Evolutionary conservation across 1,284 basidiomycete genomes (phyloP).

Genomic region (Boletellus deceptivus): DNA sequence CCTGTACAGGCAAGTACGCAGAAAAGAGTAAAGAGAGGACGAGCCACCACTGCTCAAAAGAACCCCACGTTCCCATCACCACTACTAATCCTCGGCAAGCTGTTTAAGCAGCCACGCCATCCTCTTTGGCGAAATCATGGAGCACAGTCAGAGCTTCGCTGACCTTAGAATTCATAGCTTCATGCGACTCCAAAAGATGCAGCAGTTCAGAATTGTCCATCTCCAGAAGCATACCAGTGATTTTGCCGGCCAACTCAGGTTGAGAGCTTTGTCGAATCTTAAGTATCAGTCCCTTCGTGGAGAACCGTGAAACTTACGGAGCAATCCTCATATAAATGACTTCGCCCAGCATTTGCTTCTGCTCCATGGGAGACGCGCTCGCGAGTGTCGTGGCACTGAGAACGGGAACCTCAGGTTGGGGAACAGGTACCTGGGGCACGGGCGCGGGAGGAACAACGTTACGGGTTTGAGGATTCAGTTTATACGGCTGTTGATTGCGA

Average conservation of each 20-base stretch:
- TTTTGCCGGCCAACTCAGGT: slow-evolving; percentile 93
- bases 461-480: slow-evolving; percentile 41
- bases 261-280: slow-evolving; percentile 47
- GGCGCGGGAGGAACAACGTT: slow-evolving; percentile 38
- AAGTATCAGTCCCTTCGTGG: slow-evolving; percentile 12
- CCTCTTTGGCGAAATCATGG: slow-evolving; percentile 71
- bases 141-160: slow-evolving; percentile 83
- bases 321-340: slow-evolving; percentile 88
- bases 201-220: slow-evolving; percentile 94
- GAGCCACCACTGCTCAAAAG: slow-evolving; percentile 33
- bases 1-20: slow-evolving; percentile 19
- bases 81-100: not conserved
- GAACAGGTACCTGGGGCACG: slow-evolving; percentile 36
- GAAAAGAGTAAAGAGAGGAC: slow-evolving; percentile 30
- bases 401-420: slow-evolving; percentile 44
- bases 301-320: slow-evolving; percentile 49
- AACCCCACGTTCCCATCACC: slow-evolving; percentile 14
- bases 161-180: slow-evolving; percentile 85
- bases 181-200: slow-evolving; percentile 77
- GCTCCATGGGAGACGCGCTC: slow-evolving; percentile 78
- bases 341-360: slow-evolving; percentile 97
- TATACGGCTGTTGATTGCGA: slow-evolving; percentile 38
- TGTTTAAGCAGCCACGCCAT: slow-evolving; percentile 19
- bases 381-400: slow-evolving; percentile 63
- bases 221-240: slow-evolving; percentile 96